Base-by-base conservation (phyloP, 2,329 filamentous ascomycete species). In the Capronia americana region DNA sequence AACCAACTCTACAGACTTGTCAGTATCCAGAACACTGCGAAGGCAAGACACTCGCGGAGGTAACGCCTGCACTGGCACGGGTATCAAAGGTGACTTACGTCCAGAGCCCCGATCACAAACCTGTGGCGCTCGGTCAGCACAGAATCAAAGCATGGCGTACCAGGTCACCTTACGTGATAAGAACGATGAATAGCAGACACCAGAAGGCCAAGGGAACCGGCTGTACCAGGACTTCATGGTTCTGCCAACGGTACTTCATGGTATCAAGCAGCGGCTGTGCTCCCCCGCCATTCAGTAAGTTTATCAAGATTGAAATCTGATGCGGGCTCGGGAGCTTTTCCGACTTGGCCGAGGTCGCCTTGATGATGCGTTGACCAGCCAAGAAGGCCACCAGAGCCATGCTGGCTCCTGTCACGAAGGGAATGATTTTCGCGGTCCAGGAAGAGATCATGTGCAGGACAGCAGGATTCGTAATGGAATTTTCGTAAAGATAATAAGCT, bases 301-400 rank as follows among this genome's bases (percentile, higher is more conserved):
- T 44, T 11, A 68, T 68, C 23, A 68, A 53, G 26, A 68, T 44
- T 12, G 66, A 68, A 34, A 65, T 41, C 53, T 68, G 66, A 44
- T 65, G 66, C 28, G 66, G 66, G 32, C 57, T 61, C 14, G 63
- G 63, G 23, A 68, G 34, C 17, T 55, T 57, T 44, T 59, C 51
- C 28, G 62, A 61, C 41, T 68, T 54, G 38, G 24, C 51, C 20
- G 32, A 61, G 11, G 69, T 68, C 10, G 63, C 63, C 24, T 66
- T 51, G 41, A 71, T 62, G 41, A 70, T 70, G 44, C 61, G 69
- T 50, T 60, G 65, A 30, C 62, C 68, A 1, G 68, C 68, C 30
- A 70, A 68, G 30, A 70, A 70, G n/a, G 63, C 66, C 4, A 70
- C 60, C 23, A 70, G 54, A 48, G 68, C 61, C 69, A 70, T 70